Evolutionary conservation across 441 rosid genomes (phyloP).

Genomic region (Pelargonium citronellum): DNA sequence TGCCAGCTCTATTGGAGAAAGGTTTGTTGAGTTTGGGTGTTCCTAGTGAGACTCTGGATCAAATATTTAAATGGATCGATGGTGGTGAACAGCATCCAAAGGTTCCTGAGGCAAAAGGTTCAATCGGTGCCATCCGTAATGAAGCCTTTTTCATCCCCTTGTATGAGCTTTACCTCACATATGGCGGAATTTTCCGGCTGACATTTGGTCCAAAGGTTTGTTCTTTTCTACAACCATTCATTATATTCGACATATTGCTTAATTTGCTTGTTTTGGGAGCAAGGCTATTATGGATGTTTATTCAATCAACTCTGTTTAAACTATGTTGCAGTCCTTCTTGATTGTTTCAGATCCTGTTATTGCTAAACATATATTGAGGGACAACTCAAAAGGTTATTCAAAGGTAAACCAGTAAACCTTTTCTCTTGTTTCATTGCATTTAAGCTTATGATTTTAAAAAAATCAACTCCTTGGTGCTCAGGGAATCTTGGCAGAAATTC

Average conservation of each 20-base stretch:
- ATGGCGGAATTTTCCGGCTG: constrained; percentile 92
- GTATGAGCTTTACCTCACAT: constrained; percentile 81
- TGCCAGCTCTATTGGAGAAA: constrained; percentile 51
- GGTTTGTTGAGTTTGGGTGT: constrained; percentile 72
- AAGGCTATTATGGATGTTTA: not conserved
- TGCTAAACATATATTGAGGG: constrained; percentile 78
- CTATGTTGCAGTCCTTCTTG: constrained; percentile 63
- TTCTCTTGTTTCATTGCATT: constrained; percentile 10
- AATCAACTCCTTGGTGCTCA: constrained; percentile 27
- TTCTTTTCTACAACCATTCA: constrained; percentile 10
- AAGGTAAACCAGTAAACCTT: constrained; percentile 41
- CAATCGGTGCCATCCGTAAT: constrained; percentile 51
- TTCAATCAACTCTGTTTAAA: not conserved
- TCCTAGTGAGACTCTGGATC: constrained; percentile 46
- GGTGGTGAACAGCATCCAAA: constrained; percentile 44
- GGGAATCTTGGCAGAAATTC: constrained; percentile 93
- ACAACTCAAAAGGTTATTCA: constrained; percentile 83
- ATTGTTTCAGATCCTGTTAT: constrained; percentile 93
- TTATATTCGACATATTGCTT: not conserved
- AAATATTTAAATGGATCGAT: constrained; percentile 53
- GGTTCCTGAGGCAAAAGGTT: constrained; percentile 82
- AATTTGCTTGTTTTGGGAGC: not conserved
- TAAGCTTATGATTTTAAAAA: constrained; percentile 3
- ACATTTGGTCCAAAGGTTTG: constrained; percentile 93
- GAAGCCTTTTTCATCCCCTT: constrained; percentile 91